Conservation (phyloP, 2,329 filamentous ascomycete species). For the Seiridium unicorne region DNA sequence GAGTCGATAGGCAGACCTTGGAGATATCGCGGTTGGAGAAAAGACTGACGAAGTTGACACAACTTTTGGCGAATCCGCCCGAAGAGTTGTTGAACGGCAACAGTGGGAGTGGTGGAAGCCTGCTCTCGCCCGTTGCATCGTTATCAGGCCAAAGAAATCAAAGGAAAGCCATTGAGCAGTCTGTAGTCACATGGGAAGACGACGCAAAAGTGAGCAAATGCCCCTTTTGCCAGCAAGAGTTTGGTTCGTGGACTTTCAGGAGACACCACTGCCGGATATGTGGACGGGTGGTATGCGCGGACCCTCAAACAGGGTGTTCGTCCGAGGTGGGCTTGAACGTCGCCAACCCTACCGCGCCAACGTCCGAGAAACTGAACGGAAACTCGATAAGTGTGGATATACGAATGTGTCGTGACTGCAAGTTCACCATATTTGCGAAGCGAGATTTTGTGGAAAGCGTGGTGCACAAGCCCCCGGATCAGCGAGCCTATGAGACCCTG, state of each 20-base stretch:
- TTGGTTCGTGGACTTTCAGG: conserved; percentile 88
- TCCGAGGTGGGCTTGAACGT: conserved; percentile 80
- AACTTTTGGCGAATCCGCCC: conserved; percentile 74
- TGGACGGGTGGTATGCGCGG: conserved; percentile 88
- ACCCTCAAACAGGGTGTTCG: conserved; percentile 81
- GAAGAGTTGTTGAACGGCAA: conserved; percentile 56
- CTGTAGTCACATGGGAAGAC: conserved; percentile 92
- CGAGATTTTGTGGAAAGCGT: conserved; percentile 76
- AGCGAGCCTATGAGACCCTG: conserved; percentile 79
- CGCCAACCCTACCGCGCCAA: conserved; percentile 44
- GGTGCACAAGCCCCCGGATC: conserved; percentile 66
- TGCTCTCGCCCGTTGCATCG: conserved; percentile 60
- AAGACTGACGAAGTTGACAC: conserved; percentile 84
- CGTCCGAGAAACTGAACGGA: conserved; percentile 40
- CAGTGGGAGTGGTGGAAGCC: conserved; percentile 45
- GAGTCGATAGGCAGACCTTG: conserved; percentile 79
- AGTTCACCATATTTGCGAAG: conserved; percentile 57
- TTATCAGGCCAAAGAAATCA: conserved; percentile 70
- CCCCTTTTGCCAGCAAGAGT: conserved; percentile 95
- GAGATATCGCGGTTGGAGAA: conserved; percentile 91
- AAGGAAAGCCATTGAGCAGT: conserved; percentile 82
- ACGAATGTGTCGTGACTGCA: conserved; percentile 91
- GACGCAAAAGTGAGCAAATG: conserved; percentile 78
- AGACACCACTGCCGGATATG: conserved; percentile 94
- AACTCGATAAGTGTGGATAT: conserved; percentile 67